phyloP scores from a whole-genome alignment of 2,329 filamentous ascomycete species.

The Paramyrothecium sp. region DNA sequence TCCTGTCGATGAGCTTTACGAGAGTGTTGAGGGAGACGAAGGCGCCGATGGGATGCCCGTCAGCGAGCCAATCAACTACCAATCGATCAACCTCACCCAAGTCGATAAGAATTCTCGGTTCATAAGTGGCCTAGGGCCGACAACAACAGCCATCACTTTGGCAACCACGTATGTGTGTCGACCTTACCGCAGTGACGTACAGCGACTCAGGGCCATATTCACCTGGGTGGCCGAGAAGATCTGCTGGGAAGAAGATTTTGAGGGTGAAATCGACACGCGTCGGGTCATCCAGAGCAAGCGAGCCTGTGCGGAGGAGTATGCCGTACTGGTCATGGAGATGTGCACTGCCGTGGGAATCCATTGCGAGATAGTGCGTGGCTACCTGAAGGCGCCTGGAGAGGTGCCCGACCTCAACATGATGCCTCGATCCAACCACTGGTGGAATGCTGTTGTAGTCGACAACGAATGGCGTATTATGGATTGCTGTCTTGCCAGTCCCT shows the following conservation, averaged over 20 bases:
- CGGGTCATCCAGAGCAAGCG: slow-evolving; percentile 81
- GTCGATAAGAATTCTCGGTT: slow-evolving; percentile 97
- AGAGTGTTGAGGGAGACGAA: slow-evolving; percentile 86
- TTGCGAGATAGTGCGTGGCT: slow-evolving; percentile 84
- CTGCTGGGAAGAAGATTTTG: slow-evolving; percentile 91
- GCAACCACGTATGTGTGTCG: slow-evolving; percentile 92
- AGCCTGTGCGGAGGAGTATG: slow-evolving; percentile 86
- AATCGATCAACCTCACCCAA: slow-evolving; percentile 73
- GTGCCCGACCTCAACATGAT: slow-evolving; percentile 75
- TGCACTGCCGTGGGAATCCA: slow-evolving; percentile 85
- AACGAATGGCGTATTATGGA: slow-evolving; percentile 97
- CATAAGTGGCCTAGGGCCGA: slow-evolving; percentile 76
- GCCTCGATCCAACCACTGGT: slow-evolving; percentile 93
- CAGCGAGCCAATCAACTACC: slow-evolving; percentile 78
- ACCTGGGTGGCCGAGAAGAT: slow-evolving; percentile 97
- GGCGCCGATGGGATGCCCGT: slow-evolving; percentile 81
- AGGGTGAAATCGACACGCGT: slow-evolving; percentile 78
- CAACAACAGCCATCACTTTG: slow-evolving; percentile 76
- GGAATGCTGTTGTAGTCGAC: slow-evolving; percentile 93
- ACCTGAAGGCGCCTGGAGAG: slow-evolving; percentile 88
- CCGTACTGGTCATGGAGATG: slow-evolving; percentile 87
- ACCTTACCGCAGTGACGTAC: slow-evolving; percentile 91
- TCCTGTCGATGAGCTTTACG: slow-evolving; percentile 84
- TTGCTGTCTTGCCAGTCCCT: slow-evolving; percentile 86
- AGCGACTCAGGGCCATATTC: slow-evolving; percentile 90